Evolutionary conservation across 2,329 filamentous ascomycete genomes (phyloP).

Genomic region (Rhynchosporium secalis): DNA sequence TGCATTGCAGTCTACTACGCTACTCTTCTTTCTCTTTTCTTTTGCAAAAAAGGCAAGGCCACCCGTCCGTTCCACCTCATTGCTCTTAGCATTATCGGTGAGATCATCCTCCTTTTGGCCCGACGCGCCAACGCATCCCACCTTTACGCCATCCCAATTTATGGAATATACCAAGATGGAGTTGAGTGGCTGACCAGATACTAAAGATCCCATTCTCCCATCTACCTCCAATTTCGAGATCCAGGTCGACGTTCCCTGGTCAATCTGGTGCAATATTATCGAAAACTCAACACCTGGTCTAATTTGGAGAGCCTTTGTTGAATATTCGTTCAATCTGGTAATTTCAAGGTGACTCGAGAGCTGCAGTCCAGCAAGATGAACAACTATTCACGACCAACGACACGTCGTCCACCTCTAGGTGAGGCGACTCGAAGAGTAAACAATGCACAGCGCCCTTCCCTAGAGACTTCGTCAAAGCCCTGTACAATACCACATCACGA

Average conservation of each 20-base stretch:
- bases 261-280: constrained; percentile 9
- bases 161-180: background rate
- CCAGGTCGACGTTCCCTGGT: constrained; percentile 14
- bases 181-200: background rate
- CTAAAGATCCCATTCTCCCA: background rate
- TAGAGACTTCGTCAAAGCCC: constrained; percentile 23
- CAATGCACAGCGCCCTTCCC: constrained; percentile 30
- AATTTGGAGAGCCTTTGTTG: background rate
- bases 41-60: background rate
- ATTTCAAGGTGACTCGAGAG: background rate
- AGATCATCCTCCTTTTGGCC: background rate
- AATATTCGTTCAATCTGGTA: background rate
- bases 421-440: constrained; percentile 40
- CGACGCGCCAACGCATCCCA: background rate
- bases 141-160: background rate
- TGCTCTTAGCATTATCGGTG: constrained; percentile 2
- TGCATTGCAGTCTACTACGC: background rate
- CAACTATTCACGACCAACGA: constrained; percentile 30
- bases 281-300: background rate
- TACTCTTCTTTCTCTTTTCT: constrained; percentile 1
- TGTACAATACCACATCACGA: constrained; percentile 34
- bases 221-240: background rate
- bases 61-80: background rate
- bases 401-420: constrained; percentile 38
- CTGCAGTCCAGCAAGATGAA: constrained; percentile 26